Evolutionary conservation across 2,329 filamentous ascomycete genomes (phyloP).

Genomic region (Akanthomyces uredinophilus): DNA sequence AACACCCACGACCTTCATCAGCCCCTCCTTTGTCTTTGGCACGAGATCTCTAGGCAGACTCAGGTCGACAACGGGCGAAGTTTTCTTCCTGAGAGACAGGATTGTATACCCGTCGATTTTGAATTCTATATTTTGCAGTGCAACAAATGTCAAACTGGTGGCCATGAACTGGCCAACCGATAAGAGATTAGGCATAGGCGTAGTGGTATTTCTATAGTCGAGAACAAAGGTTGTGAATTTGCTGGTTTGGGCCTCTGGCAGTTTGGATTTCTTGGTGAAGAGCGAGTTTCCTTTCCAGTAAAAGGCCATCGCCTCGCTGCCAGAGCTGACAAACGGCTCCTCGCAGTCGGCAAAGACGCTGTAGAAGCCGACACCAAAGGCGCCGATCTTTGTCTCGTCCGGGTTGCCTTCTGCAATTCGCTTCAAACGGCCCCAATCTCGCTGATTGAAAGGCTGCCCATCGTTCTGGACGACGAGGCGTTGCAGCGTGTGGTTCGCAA

Average conservation of each 20-base stretch:
- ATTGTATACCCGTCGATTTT: constrained; percentile 86
- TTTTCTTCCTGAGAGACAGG: constrained; percentile 75
- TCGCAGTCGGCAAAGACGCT: constrained; percentile 98
- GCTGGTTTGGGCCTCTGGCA: constrained; percentile 62
- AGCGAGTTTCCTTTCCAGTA: constrained; percentile 99
- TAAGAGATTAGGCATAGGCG: constrained; percentile 78
- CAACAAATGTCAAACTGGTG: constrained; percentile 93
- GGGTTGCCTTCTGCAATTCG: constrained; percentile 98
- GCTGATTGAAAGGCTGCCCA: constrained; percentile 78
- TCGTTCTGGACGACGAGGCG: constrained; percentile 91
- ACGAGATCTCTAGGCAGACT: constrained; percentile 73
- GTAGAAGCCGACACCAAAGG: constrained; percentile 98
- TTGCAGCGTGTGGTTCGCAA: constrained; percentile 79
- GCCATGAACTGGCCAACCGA: constrained; percentile 88
- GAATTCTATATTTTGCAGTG: constrained; percentile 79
- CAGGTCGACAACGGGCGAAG: constrained; percentile 69
- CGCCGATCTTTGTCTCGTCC: constrained; percentile 97
- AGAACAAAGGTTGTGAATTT: constrained; percentile 86
- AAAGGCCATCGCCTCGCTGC: constrained; percentile 90
- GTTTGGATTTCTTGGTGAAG: constrained; percentile 79
- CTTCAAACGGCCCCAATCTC: constrained; percentile 90
- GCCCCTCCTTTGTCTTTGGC: constrained; percentile 73
- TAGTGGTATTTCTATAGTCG: constrained; percentile 85
- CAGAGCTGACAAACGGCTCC: constrained; percentile 93
- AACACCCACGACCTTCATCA: constrained; percentile 82